Base-by-base conservation (phyloP, 2,329 filamentous ascomycete genomes). In the Aspergillus glaucus region DNA sequence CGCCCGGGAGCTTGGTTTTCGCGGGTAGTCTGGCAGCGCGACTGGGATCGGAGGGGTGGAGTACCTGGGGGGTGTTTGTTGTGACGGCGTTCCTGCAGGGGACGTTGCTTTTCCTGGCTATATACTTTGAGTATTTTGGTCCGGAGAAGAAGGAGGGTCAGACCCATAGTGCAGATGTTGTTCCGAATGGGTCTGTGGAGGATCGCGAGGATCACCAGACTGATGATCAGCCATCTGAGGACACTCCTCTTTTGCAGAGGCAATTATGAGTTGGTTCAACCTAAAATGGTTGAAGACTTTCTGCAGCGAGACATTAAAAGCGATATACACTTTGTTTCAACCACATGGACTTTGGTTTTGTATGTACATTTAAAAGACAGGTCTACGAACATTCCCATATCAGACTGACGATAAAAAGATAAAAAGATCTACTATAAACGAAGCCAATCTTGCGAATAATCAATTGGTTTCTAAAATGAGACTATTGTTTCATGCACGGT, bases 21-120 rank as follows among this genome's bases (percentile, higher is more conserved):
- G 90, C 92, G 0, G 85, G 79, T 10, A 96, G 90, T 65, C 73
- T 98, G 40, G 89, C 85, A 45, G 82, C 81, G 6, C 80, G 93
- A 42, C 78, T 96, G 17, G 93, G 93, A 0, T 77, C 77, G 61
- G 82, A 79, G 30, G 92, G 92, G 0, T 98, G 93, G 93, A 96
- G 91, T 69, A 89, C 90, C 0, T 98, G 93, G 93, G 84, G 89
- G 8, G 85, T 97, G 12, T 94, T 92, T 63, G 77, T 95, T 41
- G 77, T 97, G 45, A 95, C 91, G 0, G 93, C 92, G 1, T 71
- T 77, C 49, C 79, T 97, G 75, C 93, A 98, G 67, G 92, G 90
- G 15, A 79, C 81, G 8, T 72, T 98, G 48, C 75, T 98, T 39
- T 74, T 67, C 21, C 87, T 98, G 86, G 89, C 84, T 19, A 79